These are phyloP conservation scores for Ustilago trichophora DNA, from an alignment of 1,284 basidiomycete genomes.

Conservation along the genomic window DNA sequence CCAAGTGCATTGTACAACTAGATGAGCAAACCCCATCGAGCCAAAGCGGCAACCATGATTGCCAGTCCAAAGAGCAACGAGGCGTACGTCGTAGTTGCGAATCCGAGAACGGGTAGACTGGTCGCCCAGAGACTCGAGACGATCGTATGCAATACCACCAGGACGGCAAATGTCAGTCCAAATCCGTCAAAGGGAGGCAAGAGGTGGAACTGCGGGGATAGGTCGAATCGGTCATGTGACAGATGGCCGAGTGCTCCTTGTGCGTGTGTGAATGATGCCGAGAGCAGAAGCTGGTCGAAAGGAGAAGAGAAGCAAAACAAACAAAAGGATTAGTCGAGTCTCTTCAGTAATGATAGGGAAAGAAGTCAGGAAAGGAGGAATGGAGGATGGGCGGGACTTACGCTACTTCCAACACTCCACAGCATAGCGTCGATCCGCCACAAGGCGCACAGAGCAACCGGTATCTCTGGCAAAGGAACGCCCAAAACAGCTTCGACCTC, in stretches of 20 bases:
- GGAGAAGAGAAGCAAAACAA: too few species aligned
- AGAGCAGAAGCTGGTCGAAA: conserved; percentile 53
- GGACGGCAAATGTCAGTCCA: conserved; percentile 31
- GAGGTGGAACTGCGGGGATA: conserved; percentile 36
- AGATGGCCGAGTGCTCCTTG: conserved; percentile 47
- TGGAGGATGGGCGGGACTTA: conserved; percentile 7
- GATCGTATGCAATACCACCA: conserved; percentile 53
- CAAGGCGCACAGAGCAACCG: conserved; percentile 52
- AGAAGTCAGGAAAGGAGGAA: not conserved
- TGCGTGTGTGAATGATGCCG: conserved; percentile 52
- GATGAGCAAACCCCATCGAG: conserved; percentile 56
- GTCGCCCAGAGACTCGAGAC: conserved; percentile 55
- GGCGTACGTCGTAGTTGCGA: conserved; percentile 55
- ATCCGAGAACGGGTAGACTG: conserved; percentile 50
- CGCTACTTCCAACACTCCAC: conserved; percentile 57
- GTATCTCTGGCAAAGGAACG: conserved; percentile 52
- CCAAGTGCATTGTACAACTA: too few species aligned
- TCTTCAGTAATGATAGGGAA: too few species aligned
- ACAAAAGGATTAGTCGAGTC: too few species aligned
- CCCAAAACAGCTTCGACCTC: conserved; percentile 59
- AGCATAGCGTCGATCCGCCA: conserved; percentile 62
- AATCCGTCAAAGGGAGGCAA: conserved; percentile 41
- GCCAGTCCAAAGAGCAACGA: conserved; percentile 56
- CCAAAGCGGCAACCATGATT: conserved; percentile 52
- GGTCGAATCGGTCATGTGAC: conserved; percentile 16